Conservation (phyloP, 352 stramenopile genomes). For the Blastocystis sp. region DNA sequence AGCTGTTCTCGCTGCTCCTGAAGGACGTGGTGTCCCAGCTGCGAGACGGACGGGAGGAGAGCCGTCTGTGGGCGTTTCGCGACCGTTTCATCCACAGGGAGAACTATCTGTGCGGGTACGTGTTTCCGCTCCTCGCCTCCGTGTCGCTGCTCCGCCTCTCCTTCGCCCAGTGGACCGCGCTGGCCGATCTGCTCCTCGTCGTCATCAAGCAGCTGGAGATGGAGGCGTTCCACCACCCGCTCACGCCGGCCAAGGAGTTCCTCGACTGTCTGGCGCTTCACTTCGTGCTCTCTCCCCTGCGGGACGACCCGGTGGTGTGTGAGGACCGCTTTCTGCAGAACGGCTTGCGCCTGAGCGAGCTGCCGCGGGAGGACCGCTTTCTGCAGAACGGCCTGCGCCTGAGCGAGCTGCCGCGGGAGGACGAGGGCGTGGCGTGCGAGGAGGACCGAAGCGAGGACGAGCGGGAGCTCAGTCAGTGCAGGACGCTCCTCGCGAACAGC, state of each 20-base stretch:
- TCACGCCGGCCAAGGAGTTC: neutral
- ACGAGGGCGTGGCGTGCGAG: neutral
- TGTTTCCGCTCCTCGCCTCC: slow-evolving; percentile 25
- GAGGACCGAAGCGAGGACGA: neutral
- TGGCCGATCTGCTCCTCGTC: neutral
- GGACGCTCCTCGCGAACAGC: neutral
- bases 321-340: neutral
- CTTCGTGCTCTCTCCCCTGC: neutral
- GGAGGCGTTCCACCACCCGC: neutral
- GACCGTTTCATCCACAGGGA: neutral
- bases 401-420: neutral
- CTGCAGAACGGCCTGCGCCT: neutral
- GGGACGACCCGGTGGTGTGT: neutral
- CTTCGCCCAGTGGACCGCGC: neutral
- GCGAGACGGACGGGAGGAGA: neutral
- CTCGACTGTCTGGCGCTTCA: slow-evolving; percentile 7
- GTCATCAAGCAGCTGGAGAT: neutral
- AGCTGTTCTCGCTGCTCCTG: neutral
- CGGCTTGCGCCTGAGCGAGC: neutral
- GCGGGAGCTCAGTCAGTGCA: neutral
- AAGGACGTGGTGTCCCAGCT: slow-evolving; percentile 14
- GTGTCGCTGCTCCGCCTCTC: neutral
- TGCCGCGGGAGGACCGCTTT: neutral
- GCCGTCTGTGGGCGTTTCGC: neutral
- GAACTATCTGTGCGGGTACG: slow-evolving; percentile 10